Evolutionary conservation across 106 monocot genomes (phyloP).

Genomic region (Phalaenopsis aphrodite): DNA sequence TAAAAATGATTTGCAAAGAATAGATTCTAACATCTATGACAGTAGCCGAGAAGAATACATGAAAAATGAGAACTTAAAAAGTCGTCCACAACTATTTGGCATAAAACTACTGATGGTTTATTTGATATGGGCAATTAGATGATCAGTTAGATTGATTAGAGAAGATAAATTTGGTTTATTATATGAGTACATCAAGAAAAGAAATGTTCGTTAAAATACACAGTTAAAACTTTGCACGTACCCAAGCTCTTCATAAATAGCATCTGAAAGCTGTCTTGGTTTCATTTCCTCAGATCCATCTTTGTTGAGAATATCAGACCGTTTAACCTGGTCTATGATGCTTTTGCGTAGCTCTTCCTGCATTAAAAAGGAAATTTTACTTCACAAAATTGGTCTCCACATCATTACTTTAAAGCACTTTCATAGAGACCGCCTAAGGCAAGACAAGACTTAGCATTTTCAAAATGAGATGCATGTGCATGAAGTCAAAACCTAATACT

Average conservation of each 20-base stretch:
- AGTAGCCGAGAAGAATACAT: no score
- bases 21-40: no score
- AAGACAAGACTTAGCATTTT: neutral
- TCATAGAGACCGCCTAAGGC: neutral
- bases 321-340: conserved; percentile 63
- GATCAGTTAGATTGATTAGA: no score
- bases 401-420: neutral
- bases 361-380: neutral
- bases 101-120: no score
- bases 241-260: conserved; percentile 87
- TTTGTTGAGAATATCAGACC: conserved; percentile 51
- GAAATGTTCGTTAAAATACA: neutral
- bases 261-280: conserved; percentile 85
- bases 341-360: conserved; percentile 72
- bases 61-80: no score
- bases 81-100: no score
- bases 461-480: neutral
- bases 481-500: neutral
- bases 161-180: no score
- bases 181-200: neutral
- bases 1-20: no score
- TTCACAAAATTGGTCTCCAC: neutral
- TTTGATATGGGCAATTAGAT: no score
- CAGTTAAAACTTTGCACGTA: conserved; percentile 12
- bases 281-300: conserved; percentile 77